Percentiles rank a stretch among this genome's conserved stretches.
Evolutionary conservation across 2,329 filamentous ascomycete species (phyloP).

Genomic region (Tricladium varicosporioides): DNA sequence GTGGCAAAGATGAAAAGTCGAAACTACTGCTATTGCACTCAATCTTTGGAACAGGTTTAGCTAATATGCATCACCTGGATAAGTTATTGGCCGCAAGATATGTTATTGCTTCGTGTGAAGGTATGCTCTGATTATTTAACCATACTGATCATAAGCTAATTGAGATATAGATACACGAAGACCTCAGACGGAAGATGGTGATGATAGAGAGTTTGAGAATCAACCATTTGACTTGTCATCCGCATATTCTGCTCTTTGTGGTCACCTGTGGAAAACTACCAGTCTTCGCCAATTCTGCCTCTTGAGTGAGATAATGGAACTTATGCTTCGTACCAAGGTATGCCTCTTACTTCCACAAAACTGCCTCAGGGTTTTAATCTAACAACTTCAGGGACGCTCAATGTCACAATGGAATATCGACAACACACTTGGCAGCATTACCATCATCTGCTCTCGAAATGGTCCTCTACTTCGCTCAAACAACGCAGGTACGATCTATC

Average conservation of each 20-base stretch:
- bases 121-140: constrained; percentile 11
- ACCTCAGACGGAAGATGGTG: constrained; percentile 6
- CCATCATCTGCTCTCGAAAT: constrained; percentile 31
- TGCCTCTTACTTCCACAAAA: background rate
- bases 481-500: constrained; percentile 28
- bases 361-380: background rate
- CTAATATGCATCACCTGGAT: constrained; percentile 19
- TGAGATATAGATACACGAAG: constrained; percentile 2
- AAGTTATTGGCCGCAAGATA: constrained; percentile 26
- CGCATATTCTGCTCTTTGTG: constrained; percentile 27
- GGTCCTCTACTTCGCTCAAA: constrained; percentile 22
- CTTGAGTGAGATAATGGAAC: constrained; percentile 30
- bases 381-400: constrained; percentile 23
- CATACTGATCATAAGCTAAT: too few species aligned
- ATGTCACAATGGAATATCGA: constrained; percentile 36
- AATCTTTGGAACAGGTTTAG: constrained; percentile 16
- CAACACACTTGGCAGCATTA: constrained; percentile 31
- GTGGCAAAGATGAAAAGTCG: constrained; percentile 17
- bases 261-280: constrained; percentile 22
- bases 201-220: constrained; percentile 6
- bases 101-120: constrained; percentile 28
- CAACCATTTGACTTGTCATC: constrained; percentile 22
- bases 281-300: constrained; percentile 30
- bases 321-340: constrained; percentile 35
- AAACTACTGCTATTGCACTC: constrained; percentile 26